A percentile compares a stretch with the other conserved stretches of the same genome.
These are phyloP conservation scores for Beauveria varroae DNA, from an alignment of 2,329 filamentous ascomycete genomes.

Conservation along the genomic window DNA sequence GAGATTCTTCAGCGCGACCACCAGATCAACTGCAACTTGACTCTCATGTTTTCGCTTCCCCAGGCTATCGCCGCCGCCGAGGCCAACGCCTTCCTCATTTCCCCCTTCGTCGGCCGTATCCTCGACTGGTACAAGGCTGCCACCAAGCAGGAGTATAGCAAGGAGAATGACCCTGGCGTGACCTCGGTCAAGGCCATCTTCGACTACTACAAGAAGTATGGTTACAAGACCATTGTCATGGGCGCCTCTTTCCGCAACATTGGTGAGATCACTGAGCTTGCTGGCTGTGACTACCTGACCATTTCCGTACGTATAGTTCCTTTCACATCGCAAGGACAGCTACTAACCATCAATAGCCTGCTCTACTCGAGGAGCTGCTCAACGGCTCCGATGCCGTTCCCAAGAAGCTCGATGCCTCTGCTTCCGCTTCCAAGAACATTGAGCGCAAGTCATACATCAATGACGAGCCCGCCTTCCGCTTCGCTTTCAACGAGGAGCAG, in stretches of 20 bases:
- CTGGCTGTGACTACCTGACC: constrained; percentile 97
- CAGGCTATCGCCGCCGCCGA: constrained; percentile 96
- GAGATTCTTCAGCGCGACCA: constrained; percentile 94
- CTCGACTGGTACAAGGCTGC: constrained; percentile 99
- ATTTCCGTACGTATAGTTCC: constrained; percentile 63
- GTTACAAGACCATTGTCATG: constrained; percentile 99
- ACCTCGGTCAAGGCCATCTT: constrained; percentile 88
- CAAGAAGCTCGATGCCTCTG: constrained; percentile 78
- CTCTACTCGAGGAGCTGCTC: constrained; percentile 86
- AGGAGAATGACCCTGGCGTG: constrained; percentile 92
- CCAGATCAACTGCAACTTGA: constrained; percentile 97
- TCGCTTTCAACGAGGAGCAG: constrained; percentile 99
- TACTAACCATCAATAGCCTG: constrained; percentile 51
- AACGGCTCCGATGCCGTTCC: constrained; percentile 77
- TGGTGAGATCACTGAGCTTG: constrained; percentile 96
- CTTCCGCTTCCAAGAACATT: constrained; percentile 62
- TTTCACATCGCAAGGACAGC: constrained; percentile 13
- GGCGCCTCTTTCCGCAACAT: constrained; percentile 94
- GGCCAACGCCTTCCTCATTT: constrained; percentile 94
- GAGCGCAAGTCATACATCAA: constrained; percentile 87
- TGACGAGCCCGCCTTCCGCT: constrained; percentile 87
- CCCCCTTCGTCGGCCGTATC: constrained; percentile 97
- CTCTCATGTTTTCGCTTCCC: constrained; percentile 92
- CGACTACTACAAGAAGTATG: constrained; percentile 99
- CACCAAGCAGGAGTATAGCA: constrained; percentile 86